Base-by-base conservation (phyloP, 83 land plant species). In the Picea abies region DNA sequence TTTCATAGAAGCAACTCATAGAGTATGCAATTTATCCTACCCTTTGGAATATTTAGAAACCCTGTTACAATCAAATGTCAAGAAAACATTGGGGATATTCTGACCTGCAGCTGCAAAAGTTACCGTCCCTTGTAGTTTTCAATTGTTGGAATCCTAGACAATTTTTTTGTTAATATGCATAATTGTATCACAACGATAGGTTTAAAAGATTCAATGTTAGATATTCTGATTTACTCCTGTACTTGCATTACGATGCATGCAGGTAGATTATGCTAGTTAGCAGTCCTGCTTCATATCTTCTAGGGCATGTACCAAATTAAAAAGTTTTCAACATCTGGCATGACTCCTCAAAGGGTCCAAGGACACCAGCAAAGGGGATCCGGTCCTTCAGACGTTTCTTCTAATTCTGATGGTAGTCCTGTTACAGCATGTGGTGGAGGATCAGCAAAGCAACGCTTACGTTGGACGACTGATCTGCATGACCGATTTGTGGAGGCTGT, bases 401-500 rank as follows among this genome's bases (percentile, higher is more conserved):
- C 77, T 47, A 47, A 52, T 22, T 52, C 77, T 20, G 77, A 73
- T 20, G 47, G 6, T 73, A 73, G 60, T 47, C 25, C 5, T 73
- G 77, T 44, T 73, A 73, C 26, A 20, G 11, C 77, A 73, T 73
- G 60, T 73, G 77, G 77, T 68, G 82, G 65, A 26, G 82, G 65
- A 25, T 41, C 82, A 78, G 82, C 71, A 79, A 86, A 86, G 69
- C 88, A 84, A 22, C 52, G 85, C 20, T 60, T 86, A 41, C 81
- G 87, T 58, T 87, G 89, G 89, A 87, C 86, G 2, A n/a, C 84
- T 41, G 89, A 87, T 63, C 87, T 87, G 20, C 89, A 87, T 79
- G 89, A 87, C 4, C 82, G 89, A 22, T 87, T 87, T 85, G 87
- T 87, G 16, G 87, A 87, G 35, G 87, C 89, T 2, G 79, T 87